Percentiles rank a stretch among this genome's conserved stretches.
Evolutionary conservation across 202 grass and related monocot species (phyloP).

Genomic region (Bolboschoenoplectus hybrid): DNA sequence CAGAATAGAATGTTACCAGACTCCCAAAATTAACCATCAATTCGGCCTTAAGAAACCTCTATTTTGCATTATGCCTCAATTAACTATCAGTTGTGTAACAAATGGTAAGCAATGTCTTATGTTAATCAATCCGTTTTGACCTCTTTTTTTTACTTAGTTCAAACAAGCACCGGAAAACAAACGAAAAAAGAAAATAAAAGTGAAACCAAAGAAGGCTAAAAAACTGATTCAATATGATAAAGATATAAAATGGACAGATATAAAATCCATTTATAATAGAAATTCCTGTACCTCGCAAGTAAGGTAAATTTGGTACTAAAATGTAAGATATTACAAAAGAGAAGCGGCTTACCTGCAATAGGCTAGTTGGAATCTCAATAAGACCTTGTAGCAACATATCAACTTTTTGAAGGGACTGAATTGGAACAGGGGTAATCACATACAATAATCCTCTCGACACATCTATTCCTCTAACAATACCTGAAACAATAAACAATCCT

Average conservation of each 20-base stretch:
- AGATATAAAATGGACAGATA: not conserved
- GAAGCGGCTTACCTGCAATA: slow-evolving; percentile 63
- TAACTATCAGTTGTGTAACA: not conserved
- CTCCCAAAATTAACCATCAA: not conserved
- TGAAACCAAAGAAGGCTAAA: not conserved
- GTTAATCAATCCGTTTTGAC: not conserved
- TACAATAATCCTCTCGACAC: slow-evolving; percentile 61
- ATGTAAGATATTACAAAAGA: not conserved
- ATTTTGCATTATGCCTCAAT: not conserved
- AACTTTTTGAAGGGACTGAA: slow-evolving; percentile 52
- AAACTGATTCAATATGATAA: not conserved
- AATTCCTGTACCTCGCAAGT: not conserved
- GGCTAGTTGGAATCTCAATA: slow-evolving; percentile 70
- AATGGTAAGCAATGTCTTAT: not conserved
- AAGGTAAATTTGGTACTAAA: not conserved
- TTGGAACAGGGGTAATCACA: slow-evolving; percentile 83
- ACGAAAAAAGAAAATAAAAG: not conserved
- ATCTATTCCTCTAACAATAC: slow-evolving; percentile 79
- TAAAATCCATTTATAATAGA: not conserved
- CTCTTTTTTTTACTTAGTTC: not conserved
- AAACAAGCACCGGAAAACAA: not conserved
- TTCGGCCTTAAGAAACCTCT: not conserved
- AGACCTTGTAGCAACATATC: slow-evolving; percentile 88
- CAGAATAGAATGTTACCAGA: not conserved
- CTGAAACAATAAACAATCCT: slow-evolving; percentile 45